Percentiles rank a stretch among this genome's conserved stretches.
These are phyloP conservation scores for Narthecium ossifragum DNA, from an alignment of 106 monocot genomes.

Conservation along the genomic window DNA sequence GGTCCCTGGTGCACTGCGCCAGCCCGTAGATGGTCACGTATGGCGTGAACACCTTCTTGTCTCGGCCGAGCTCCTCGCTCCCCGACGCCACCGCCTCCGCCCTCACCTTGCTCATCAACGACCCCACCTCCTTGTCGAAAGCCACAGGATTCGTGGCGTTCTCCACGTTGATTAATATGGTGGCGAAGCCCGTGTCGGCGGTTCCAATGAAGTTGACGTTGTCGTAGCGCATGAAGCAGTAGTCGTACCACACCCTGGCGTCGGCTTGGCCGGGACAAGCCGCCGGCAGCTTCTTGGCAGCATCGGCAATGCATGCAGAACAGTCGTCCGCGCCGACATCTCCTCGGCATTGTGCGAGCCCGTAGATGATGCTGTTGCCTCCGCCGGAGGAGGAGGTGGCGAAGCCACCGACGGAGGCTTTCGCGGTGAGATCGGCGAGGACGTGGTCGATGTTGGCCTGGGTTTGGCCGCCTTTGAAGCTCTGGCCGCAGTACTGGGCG, in stretches of 20 bases:
- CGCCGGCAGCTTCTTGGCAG: slow-evolving; percentile 16
- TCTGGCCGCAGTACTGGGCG: slow-evolving; percentile 22
- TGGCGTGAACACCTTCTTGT: slow-evolving; percentile 7
- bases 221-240: slow-evolving; percentile 49
- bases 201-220: slow-evolving; percentile 23
- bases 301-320: slow-evolving; percentile 26
- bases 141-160: slow-evolving; percentile 18
- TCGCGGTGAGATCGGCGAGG: slow-evolving; percentile 21
- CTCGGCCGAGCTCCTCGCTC: slow-evolving; percentile 15
- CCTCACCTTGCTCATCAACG: slow-evolving; percentile 18
- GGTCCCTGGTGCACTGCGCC: slow-evolving; percentile 48
- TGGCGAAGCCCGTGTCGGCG: slow-evolving; percentile 20
- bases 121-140: slow-evolving; percentile 20
- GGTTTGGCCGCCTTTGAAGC: slow-evolving; percentile 6
- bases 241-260: slow-evolving; percentile 43
- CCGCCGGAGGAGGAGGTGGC: slow-evolving; percentile 13
- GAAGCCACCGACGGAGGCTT: slow-evolving; percentile 22
- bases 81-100: slow-evolving; percentile 16
- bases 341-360: slow-evolving; percentile 40
- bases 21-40: slow-evolving; percentile 33
- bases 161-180: slow-evolving; percentile 16
- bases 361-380: slow-evolving; percentile 13
- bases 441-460: slow-evolving; percentile 21
- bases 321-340: slow-evolving; percentile 31
- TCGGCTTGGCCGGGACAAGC: slow-evolving; percentile 24